phyloP scores from a whole-genome alignment of 139 green algal genomes.

The Zygnema circumcarinatum region DNA sequence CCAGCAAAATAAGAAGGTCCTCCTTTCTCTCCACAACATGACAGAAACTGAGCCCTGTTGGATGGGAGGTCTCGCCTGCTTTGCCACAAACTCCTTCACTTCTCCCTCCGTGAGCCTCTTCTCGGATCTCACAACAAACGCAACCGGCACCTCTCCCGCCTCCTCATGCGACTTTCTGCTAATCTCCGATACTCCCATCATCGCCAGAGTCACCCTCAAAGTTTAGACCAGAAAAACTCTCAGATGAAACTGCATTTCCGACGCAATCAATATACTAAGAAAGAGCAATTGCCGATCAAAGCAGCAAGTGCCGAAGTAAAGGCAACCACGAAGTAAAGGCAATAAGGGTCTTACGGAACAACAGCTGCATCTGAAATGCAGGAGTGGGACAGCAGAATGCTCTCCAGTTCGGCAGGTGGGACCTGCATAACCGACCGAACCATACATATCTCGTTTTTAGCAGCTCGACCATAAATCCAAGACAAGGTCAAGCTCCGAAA shows the following conservation, averaged over 20 bases:
- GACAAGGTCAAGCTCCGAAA: background rate
- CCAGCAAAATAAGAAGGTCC: no score
- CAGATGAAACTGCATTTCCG: background rate
- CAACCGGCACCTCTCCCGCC: constrained; percentile 50
- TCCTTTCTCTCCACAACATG: no score
- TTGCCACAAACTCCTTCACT: constrained; percentile 40
- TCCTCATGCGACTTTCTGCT: constrained; percentile 33
- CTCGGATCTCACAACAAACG: constrained; percentile 24
- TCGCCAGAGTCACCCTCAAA: background rate
- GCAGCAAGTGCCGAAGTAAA: no score
- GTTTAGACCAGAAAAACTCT: background rate
- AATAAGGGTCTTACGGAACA: no score
- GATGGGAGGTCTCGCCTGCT: constrained; percentile 16
- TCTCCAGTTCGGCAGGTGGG: constrained; percentile 47
- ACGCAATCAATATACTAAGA: no score
- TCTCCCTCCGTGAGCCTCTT: constrained; percentile 5
- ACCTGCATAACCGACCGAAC: constrained; percentile 36
- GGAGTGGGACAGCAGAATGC: constrained; percentile 19
- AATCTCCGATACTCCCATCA: background rate
- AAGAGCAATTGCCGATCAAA: no score
- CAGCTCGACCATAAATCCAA: background rate
- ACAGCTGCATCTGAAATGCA: constrained; percentile 38
- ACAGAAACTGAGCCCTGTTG: no score
- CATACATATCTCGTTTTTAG: background rate
- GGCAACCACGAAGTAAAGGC: no score